A percentile compares a stretch with the other conserved stretches of the same genome.
Evolutionary conservation across 2,329 filamentous ascomycete genomes (phyloP).

Genomic region (Aspergillus sp.): DNA sequence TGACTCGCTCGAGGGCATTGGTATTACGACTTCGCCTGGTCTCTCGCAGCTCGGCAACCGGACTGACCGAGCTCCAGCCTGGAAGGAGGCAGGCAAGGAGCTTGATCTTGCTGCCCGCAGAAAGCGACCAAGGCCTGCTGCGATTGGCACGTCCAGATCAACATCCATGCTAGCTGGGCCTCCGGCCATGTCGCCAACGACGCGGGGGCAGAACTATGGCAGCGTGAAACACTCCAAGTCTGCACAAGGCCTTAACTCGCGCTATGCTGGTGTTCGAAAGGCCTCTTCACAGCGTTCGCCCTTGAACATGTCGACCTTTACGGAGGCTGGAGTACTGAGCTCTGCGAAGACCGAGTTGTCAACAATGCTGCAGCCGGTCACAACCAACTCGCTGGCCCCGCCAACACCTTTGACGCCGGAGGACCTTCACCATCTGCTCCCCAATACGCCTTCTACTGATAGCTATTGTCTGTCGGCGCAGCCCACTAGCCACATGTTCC

Average conservation of each 20-base stretch:
- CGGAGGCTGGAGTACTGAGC: constrained; percentile 42
- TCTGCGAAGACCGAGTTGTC: constrained; percentile 34
- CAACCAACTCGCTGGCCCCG: constrained; percentile 38
- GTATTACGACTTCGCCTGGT: constrained; percentile 28
- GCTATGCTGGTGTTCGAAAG: constrained; percentile 49
- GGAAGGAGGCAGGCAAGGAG: constrained; percentile 41
- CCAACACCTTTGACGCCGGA: constrained; percentile 46
- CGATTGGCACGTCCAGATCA: constrained; percentile 44
- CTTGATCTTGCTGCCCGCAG: constrained; percentile 47
- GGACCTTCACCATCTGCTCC: constrained; percentile 42
- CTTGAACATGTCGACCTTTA: constrained; percentile 45
- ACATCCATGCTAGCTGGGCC: constrained; percentile 36
- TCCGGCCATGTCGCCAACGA: constrained; percentile 44
- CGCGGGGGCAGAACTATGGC: constrained; percentile 32
- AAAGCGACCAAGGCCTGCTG: constrained; percentile 47
- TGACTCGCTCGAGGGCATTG: constrained; percentile 35
- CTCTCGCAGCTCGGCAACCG: constrained; percentile 28
- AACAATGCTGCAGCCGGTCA: constrained; percentile 33
- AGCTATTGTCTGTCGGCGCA: constrained; percentile 39
- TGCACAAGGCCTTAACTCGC: constrained; percentile 44
- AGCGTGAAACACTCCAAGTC: constrained; percentile 47
- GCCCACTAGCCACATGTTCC: constrained; percentile 35
- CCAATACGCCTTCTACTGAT: constrained; percentile 39
- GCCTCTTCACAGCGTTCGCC: constrained; percentile 49
- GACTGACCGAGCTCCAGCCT: constrained; percentile 25